These are phyloP conservation scores for Pseudoscleropodium purum DNA, from an alignment of 225 moss, liverwort and hornwort species.

Conservation along the genomic window DNA sequence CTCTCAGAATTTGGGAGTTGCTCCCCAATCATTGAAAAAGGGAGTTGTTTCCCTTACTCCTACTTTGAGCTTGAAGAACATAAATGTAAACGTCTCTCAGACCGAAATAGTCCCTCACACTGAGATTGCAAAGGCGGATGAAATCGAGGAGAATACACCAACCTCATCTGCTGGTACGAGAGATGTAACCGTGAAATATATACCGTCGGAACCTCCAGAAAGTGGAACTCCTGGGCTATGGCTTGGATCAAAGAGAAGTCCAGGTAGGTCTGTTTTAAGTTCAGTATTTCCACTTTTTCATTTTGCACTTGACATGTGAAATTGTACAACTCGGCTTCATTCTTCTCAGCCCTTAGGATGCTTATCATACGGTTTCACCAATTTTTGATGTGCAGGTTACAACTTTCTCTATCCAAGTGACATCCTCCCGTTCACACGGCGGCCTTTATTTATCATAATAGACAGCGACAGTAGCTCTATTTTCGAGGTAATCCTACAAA, in stretches of 20 bases:
- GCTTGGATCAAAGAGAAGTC: conserved; percentile 74
- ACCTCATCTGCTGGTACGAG: conserved; percentile 18
- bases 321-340: background rate
- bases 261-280: conserved; percentile 27
- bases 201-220: conserved; percentile 24
- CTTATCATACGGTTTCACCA: background rate
- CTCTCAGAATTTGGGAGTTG: conserved; percentile 32
- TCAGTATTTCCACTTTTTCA: background rate
- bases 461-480: conserved; percentile 91
- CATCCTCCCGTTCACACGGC: conserved; percentile 92
- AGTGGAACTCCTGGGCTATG: conserved; percentile 58
- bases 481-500: conserved; percentile 59
- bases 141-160: conserved; percentile 29
- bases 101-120: conserved; percentile 20
- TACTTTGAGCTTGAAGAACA: conserved; percentile 44
- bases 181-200: conserved; percentile 1
- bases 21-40: conserved; percentile 23
- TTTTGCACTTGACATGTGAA: background rate
- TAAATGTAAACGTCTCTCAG: conserved; percentile 8
- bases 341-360: background rate
- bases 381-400: conserved; percentile 35
- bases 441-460: conserved; percentile 80
- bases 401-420: conserved; percentile 92
- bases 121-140: conserved; percentile 28
- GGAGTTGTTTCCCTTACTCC: conserved; percentile 45